Conservation (phyloP, 2,329 filamentous ascomycete genomes). For the Talaromyces sp. region DNA sequence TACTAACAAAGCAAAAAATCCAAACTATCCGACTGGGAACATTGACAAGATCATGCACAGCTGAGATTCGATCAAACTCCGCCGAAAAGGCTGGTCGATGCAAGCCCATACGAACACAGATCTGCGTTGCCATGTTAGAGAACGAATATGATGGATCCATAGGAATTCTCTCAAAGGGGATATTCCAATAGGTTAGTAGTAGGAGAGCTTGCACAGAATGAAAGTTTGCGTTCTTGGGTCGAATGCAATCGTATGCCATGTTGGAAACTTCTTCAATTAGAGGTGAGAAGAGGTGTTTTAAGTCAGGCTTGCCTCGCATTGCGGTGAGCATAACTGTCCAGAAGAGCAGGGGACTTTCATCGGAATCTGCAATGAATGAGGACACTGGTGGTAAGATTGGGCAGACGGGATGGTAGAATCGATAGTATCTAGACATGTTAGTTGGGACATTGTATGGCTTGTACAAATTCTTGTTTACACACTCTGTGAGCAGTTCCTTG, state of each 20-base stretch:
- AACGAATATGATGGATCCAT: conserved; percentile 16
- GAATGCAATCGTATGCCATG: conserved; percentile 14
- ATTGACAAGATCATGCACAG: neutral
- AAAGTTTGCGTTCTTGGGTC: conserved; percentile 5
- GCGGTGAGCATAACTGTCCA: conserved; percentile 16
- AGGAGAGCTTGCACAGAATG: conserved; percentile 16
- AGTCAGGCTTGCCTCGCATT: conserved; percentile 3
- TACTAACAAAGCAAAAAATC: conserved; percentile 17
- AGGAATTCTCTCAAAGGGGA: conserved; percentile 14
- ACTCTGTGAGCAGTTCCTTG: conserved; percentile 9
- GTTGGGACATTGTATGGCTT: too few species aligned
- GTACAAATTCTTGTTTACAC: neutral
- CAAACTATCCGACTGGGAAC: conserved; percentile 13
- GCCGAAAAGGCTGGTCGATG: conserved; percentile 10
- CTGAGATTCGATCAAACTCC: conserved; percentile 12
- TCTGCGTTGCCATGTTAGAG: conserved; percentile 15
- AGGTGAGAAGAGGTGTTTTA: neutral
- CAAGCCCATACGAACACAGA: conserved; percentile 12
- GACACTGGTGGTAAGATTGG: conserved; percentile 9
- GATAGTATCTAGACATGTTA: conserved; percentile 1
- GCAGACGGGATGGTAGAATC: conserved; percentile 4
- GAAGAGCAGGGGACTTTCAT: conserved; percentile 13
- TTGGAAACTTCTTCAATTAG: neutral
- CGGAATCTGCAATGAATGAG: conserved; percentile 11
- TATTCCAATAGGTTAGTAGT: conserved; percentile 17